Conservation (phyloP, 2,329 filamentous ascomycete species). For the Rugonectria rugulosa region DNA sequence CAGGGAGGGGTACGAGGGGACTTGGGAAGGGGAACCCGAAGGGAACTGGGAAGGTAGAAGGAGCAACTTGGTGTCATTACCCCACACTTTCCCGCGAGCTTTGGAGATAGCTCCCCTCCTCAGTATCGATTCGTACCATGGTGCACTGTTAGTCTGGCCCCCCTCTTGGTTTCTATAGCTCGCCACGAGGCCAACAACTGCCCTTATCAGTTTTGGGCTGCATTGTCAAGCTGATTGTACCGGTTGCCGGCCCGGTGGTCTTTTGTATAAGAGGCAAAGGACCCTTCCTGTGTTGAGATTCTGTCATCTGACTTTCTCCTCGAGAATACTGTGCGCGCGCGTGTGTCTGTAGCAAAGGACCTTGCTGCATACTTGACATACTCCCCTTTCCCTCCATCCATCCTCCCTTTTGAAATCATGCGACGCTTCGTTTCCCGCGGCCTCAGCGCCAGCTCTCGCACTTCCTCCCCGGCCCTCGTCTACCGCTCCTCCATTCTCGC, state of each 20-base stretch:
- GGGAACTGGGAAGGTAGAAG: conserved; percentile 15
- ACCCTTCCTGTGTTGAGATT: background rate
- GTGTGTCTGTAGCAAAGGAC: background rate
- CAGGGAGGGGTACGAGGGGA: no score
- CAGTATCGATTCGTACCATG: background rate
- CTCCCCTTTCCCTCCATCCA: background rate
- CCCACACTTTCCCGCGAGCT: conserved; percentile 21
- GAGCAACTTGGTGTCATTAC: conserved; percentile 14
- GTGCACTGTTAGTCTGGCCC: conserved; percentile 4
- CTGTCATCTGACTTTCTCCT: background rate
- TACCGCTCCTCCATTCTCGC: conserved; percentile 40
- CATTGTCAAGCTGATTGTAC: conserved; percentile 4
- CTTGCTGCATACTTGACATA: conserved; percentile 5
- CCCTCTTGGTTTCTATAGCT: background rate
- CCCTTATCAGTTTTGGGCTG: conserved; percentile 4
- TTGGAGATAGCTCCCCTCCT: background rate
- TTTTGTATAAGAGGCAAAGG: conserved; percentile 16
- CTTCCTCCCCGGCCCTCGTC: conserved; percentile 35
- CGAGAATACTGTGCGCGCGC: conserved; percentile 6
- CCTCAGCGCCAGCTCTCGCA: conserved; percentile 44
- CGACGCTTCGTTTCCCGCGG: conserved; percentile 55
- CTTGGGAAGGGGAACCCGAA: no score
- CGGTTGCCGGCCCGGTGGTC: conserved; percentile 20
- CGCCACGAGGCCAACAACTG: conserved; percentile 5
- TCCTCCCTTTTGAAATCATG: conserved; percentile 42